Evolutionary conservation across 2,329 filamentous ascomycete genomes (phyloP).

Genomic region (Sarocladium oryzae): DNA sequence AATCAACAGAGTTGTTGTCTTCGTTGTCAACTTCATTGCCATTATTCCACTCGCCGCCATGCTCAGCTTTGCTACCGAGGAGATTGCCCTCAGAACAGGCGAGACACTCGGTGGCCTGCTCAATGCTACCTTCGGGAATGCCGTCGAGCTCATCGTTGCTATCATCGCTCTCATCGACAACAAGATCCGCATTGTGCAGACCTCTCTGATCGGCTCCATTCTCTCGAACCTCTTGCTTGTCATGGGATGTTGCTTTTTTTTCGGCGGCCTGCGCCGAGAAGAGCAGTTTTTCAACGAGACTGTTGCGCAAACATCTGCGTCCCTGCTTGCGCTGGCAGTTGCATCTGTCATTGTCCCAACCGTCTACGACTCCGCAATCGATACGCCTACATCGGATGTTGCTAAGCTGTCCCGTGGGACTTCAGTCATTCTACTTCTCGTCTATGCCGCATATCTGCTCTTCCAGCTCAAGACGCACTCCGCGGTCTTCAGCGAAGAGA

Average conservation of each 20-base stretch:
- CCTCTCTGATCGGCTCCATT: constrained; percentile 86
- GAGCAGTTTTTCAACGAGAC: constrained; percentile 91
- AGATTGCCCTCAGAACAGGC: constrained; percentile 73
- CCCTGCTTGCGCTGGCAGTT: constrained; percentile 71
- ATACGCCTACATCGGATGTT: constrained; percentile 41
- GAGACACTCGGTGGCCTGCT: constrained; percentile 83
- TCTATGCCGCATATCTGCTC: constrained; percentile 77
- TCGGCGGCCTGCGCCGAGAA: constrained; percentile 68
- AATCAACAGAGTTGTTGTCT: constrained; percentile 58
- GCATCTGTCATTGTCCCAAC: constrained; percentile 84
- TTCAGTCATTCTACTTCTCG: constrained; percentile 71
- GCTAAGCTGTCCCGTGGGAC: constrained; percentile 65
- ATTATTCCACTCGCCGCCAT: constrained; percentile 86
- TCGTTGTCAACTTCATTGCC: constrained; percentile 88
- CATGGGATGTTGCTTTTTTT: constrained; percentile 89
- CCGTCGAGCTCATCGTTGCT: constrained; percentile 82
- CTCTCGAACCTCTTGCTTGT: constrained; percentile 85
- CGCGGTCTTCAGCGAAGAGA: constrained; percentile 71
- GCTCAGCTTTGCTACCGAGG: constrained; percentile 83
- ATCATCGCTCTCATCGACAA: constrained; percentile 71
- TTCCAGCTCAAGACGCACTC: constrained; percentile 89
- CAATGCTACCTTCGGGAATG: constrained; percentile 90
- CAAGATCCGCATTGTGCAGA: constrained; percentile 82
- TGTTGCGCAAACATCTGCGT: constrained; percentile 83
- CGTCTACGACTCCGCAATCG: constrained; percentile 59